Percentiles rank a stretch among this genome's conserved stretches.
These are phyloP conservation scores for Sanghuangporus weigelae DNA, from an alignment of 1,284 basidiomycete species.

Conservation along the genomic window DNA sequence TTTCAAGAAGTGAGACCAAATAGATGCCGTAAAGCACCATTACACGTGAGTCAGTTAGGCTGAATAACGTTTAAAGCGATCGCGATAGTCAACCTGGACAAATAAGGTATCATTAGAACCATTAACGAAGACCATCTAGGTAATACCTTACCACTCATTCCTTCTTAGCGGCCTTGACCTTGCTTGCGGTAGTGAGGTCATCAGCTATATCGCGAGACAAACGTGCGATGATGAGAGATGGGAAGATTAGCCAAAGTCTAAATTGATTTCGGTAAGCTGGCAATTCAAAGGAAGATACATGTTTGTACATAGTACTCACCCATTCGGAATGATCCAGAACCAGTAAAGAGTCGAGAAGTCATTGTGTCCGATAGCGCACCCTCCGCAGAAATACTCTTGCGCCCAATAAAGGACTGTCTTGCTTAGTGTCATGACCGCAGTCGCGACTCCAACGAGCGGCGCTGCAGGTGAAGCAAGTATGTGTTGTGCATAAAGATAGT, in stretches of 20 bases:
- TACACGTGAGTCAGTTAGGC: too few relatives aligned
- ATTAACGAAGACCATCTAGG: background rate
- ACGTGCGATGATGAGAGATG: conserved; percentile 47
- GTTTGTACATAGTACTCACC: conserved; percentile 39
- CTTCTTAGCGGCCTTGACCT: conserved; percentile 6
- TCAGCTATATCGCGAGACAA: conserved; percentile 54
- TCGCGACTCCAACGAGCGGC: conserved; percentile 70
- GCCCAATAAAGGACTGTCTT: conserved; percentile 84
- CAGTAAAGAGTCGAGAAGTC: conserved; percentile 43
- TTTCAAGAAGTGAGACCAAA: too few relatives aligned
- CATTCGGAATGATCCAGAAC: conserved; percentile 76
- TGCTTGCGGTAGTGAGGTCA: conserved; percentile 3
- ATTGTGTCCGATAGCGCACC: conserved; percentile 78
- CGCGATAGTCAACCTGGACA: background rate
- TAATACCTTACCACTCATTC: background rate
- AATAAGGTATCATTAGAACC: background rate
- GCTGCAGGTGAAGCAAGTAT: conserved; percentile 53
- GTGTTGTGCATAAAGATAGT: conserved; percentile 74
- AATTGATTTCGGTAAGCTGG: background rate
- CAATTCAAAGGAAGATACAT: background rate
- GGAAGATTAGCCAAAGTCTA: conserved; percentile 72
- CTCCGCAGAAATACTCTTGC: conserved; percentile 71
- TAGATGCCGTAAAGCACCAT: too few relatives aligned
- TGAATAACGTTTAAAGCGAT: too few relatives aligned
- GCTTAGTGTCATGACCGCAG: conserved; percentile 70